These are phyloP conservation scores for Aspergillus latus DNA, from an alignment of 2,329 filamentous ascomycete genomes.

Conservation along the genomic window DNA sequence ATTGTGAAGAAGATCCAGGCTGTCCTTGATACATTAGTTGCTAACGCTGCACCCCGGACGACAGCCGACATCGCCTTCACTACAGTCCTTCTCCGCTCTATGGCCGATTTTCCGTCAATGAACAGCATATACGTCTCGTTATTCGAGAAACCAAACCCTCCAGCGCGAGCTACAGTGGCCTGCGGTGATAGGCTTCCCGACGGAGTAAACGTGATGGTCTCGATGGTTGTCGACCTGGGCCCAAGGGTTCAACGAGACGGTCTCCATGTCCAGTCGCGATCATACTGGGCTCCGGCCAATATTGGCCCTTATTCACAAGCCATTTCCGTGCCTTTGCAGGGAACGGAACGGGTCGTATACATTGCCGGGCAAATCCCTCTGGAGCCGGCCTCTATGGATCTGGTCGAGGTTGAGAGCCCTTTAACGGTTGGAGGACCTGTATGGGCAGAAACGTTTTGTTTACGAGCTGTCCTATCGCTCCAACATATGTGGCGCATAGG, in stretches of 20 bases:
- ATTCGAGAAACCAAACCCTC: conserved; percentile 77
- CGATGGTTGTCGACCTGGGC: conserved; percentile 48
- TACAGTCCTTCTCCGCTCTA: conserved; percentile 71
- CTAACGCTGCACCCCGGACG: conserved; percentile 12
- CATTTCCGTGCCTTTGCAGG: conserved; percentile 47
- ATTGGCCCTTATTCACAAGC: conserved; percentile 97
- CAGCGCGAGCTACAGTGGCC: conserved; percentile 79
- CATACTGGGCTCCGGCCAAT: conserved; percentile 97
- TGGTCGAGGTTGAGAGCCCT: conserved; percentile 29
- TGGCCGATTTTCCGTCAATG: conserved; percentile 73
- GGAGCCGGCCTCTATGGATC: conserved; percentile 72
- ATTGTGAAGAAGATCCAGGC: conserved; percentile 22
- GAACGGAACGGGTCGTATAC: conserved; percentile 52
- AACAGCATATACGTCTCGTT: conserved; percentile 74
- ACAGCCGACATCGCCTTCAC: conserved; percentile 48
- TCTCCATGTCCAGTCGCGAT: conserved; percentile 87
- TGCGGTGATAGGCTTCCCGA: conserved; percentile 66
- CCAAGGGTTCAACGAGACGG: conserved; percentile 43
- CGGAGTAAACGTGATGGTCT: conserved; percentile 61
- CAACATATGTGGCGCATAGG: conserved; percentile 91
- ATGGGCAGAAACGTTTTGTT: conserved; percentile 44
- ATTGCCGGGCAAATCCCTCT: conserved; percentile 92
- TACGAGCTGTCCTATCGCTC: conserved; percentile 70
- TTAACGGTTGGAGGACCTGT: conserved; percentile 21
- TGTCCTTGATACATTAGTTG: conserved; percentile 25